phyloP scores from a whole-genome alignment of 2,329 filamentous ascomycete genomes.

The Diaporthe vexans region DNA sequence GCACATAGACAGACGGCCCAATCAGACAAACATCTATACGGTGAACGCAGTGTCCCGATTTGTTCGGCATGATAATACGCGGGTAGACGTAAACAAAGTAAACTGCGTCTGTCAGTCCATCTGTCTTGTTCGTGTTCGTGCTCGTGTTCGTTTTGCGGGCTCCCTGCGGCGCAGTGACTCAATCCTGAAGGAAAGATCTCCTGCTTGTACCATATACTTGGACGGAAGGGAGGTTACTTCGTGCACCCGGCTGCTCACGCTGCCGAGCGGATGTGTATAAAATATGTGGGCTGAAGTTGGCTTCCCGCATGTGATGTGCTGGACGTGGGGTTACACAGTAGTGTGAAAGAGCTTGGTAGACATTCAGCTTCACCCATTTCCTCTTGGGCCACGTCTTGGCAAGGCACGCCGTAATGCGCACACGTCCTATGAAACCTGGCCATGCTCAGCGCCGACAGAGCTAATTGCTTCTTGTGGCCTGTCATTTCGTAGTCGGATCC shows the following conservation, averaged over 20 bases:
- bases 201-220: background rate
- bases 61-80: background rate
- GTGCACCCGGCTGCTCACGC: slow-evolving; percentile 4
- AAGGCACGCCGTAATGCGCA: background rate
- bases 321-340: no score
- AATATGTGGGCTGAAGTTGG: background rate
- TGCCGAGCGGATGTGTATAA: background rate
- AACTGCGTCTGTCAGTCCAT: background rate
- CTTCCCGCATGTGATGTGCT: background rate
- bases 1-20: background rate
- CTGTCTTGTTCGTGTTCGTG: background rate
- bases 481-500: no score
- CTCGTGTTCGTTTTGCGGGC: background rate
- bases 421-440: no score
- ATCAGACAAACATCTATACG: background rate
- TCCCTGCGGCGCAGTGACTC: background rate
- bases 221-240: background rate
- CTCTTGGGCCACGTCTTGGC: background rate
- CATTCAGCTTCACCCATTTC: background rate
- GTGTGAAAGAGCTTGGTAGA: background rate
- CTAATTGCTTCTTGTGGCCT: background rate
- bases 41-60: background rate
- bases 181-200: background rate
- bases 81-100: background rate
- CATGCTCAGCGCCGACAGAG: background rate